Evolutionary conservation across 2,329 filamentous ascomycete species (phyloP).

Genomic region (Ustulina deusta): DNA sequence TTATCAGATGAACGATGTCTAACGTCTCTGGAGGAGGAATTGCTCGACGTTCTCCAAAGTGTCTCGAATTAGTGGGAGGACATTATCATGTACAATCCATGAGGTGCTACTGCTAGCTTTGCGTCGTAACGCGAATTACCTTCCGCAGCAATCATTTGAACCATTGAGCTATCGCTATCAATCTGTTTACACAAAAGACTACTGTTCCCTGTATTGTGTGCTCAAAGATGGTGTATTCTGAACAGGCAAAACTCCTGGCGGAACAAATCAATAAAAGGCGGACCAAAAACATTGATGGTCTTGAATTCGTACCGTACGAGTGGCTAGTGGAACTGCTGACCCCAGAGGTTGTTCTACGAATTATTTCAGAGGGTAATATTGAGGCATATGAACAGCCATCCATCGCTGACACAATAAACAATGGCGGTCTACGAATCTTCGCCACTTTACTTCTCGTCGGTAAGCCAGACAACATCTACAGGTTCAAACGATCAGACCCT

Average conservation of each 20-base stretch:
- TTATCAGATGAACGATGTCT: neutral
- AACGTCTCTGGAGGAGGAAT: neutral
- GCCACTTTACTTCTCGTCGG: neutral
- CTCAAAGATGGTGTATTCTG: neutral
- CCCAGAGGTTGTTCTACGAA: neutral
- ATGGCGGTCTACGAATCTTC: neutral
- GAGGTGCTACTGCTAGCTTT: neutral
- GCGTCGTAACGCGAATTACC: neutral
- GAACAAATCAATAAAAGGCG: neutral
- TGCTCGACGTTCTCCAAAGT: neutral
- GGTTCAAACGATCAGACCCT: neutral
- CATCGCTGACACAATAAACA: neutral
- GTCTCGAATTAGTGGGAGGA: neutral
- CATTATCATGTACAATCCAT: neutral
- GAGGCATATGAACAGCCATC: neutral
- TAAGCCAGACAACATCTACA: slow-evolving; percentile 2
- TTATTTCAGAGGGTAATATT: neutral
- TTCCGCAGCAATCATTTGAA: neutral
- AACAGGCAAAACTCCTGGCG: neutral
- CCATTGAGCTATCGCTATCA: neutral
- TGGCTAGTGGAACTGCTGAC: neutral
- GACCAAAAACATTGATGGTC: neutral
- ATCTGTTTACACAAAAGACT: neutral
- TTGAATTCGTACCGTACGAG: slow-evolving; percentile 1
- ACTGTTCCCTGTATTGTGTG: neutral